phyloP scores from a whole-genome alignment of 1,284 basidiomycete genomes.

The Ceratobasidium sp. region DNA sequence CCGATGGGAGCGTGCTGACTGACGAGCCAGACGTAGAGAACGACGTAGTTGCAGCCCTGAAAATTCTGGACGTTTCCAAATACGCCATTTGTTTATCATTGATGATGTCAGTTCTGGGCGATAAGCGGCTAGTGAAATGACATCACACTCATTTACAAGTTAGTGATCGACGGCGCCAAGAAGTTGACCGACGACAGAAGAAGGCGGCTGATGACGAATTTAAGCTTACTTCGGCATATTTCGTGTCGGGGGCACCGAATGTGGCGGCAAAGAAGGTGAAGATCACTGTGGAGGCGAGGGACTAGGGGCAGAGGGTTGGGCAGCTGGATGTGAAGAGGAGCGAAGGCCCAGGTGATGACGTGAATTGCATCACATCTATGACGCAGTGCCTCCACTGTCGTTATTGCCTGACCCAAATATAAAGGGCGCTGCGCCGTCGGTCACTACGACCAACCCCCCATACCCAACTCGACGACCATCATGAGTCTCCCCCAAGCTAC shows the following conservation, averaged over 20 bases:
- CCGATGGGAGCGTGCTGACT: too few species aligned
- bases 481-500: slow-evolving; percentile 50
- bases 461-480: slow-evolving; percentile 14
- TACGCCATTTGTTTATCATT: not conserved
- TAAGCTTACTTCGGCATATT: not conserved
- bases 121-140: slow-evolving; percentile 1
- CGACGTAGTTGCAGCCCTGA: too few species aligned
- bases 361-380: slow-evolving; percentile 15
- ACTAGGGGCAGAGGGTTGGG: slow-evolving; percentile 16
- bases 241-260: not conserved
- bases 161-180: slow-evolving; percentile 22
- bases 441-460: not conserved
- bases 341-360: not conserved
- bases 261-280: not conserved
- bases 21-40: too few species aligned
- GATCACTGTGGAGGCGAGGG: not conserved
- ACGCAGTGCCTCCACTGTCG: not conserved
- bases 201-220: not conserved
- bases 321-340: not conserved
- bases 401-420: not conserved
- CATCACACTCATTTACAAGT: not conserved
- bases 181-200: slow-evolving; percentile 15
- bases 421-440: not conserved
- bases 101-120: slow-evolving; percentile 12
- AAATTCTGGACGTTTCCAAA: not conserved